Conservation (phyloP, 345 rosid species). For the Syzygium grande region DNA sequence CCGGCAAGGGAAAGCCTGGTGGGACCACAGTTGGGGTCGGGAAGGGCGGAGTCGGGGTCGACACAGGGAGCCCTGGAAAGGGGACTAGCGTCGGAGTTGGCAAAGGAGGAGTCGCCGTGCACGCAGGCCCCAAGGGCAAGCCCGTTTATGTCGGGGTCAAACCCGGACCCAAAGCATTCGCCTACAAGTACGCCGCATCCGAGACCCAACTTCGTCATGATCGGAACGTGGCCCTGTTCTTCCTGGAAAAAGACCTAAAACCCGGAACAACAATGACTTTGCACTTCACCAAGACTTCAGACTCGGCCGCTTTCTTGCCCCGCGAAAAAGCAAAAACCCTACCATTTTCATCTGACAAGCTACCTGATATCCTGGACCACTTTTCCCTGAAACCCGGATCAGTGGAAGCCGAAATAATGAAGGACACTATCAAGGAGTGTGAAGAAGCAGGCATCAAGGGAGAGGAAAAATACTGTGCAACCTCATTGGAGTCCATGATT, state of each 20-base stretch:
- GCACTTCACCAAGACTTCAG: constrained; percentile 37
- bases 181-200: constrained; percentile 33
- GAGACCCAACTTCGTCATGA: constrained; percentile 56
- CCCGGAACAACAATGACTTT: constrained; percentile 46
- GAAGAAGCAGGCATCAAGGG: constrained; percentile 53
- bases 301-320: constrained; percentile 50
- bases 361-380: constrained; percentile 36
- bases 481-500: constrained; percentile 78
- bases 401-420: constrained; percentile 52
- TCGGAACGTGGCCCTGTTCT: constrained; percentile 60
- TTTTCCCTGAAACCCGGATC: constrained; percentile 57
- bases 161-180: constrained; percentile 31
- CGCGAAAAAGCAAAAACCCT: constrained; percentile 47
- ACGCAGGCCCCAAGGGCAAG: no score
- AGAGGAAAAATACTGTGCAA: constrained; percentile 74
- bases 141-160: no score
- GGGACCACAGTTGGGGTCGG: no score
- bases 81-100: no score
- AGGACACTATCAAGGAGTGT: constrained; percentile 58
- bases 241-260: constrained; percentile 72
- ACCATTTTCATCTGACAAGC: constrained; percentile 58
- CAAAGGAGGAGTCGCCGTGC: no score
- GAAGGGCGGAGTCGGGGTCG: no score
- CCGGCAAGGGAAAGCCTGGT: no score
- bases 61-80: no score